These are phyloP conservation scores for Strigomonas galati DNA, from an alignment of 208 protist genomes.

Conservation along the genomic window DNA sequence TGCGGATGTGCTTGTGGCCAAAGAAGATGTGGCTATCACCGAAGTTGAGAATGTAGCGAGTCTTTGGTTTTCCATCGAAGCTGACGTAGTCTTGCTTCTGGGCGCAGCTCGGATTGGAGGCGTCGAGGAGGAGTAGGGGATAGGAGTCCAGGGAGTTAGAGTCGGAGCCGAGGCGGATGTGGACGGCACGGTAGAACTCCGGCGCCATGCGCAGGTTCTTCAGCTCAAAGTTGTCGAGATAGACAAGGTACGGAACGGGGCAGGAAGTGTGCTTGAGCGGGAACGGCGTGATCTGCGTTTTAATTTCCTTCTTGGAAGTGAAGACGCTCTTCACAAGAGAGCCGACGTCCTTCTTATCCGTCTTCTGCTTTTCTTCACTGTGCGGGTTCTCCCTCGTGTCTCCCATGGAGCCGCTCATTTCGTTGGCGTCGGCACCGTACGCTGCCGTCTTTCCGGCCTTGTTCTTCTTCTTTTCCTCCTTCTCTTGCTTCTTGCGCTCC, in stretches of 20 bases:
- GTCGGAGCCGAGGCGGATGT: conserved; percentile 43
- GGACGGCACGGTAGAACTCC: conserved; percentile 40
- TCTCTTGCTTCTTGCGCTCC: conserved; percentile 17
- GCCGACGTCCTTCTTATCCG: conserved; percentile 22
- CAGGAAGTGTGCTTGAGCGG: conserved; percentile 29
- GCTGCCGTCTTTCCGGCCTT: conserved; percentile 12
- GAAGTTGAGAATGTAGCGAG: conserved; percentile 30
- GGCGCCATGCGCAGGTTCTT: conserved; percentile 33
- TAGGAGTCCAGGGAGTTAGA: conserved; percentile 21
- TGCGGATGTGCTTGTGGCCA: conserved; percentile 39
- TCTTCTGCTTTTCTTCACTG: background rate
- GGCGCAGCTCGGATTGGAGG: conserved; percentile 21
- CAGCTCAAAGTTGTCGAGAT: conserved; percentile 38
- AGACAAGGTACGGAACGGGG: conserved; percentile 35
- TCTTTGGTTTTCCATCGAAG: conserved; percentile 25
- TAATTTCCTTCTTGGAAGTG: conserved; percentile 20
- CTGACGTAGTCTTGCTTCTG: conserved; percentile 19
- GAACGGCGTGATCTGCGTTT: conserved; percentile 35
- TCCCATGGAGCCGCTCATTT: background rate
- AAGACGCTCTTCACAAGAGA: conserved; percentile 29
- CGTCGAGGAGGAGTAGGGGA: conserved; percentile 35
- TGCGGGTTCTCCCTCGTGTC: background rate
- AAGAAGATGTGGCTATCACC: conserved; percentile 30
- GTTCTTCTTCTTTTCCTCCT: conserved; percentile 13
- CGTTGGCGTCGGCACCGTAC: conserved; percentile 28